Evolutionary conservation across 495 filamentous ascomycete genomes (phyloP).

Genomic region (Annulohypoxylon nitens): DNA sequence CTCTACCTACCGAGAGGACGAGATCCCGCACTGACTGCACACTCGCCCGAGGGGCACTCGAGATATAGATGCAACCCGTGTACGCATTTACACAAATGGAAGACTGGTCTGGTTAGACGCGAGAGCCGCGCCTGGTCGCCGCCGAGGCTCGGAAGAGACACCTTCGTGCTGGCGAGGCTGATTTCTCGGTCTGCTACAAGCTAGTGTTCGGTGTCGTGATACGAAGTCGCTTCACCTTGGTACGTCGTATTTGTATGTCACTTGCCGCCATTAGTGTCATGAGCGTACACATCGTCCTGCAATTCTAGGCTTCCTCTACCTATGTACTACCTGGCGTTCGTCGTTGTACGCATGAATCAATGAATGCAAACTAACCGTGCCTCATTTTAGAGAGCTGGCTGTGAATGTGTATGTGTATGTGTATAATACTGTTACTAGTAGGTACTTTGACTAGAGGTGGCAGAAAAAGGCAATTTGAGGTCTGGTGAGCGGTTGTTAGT

Average conservation of each 20-base stretch:
- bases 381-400: background rate
- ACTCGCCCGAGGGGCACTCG: conserved; percentile 20
- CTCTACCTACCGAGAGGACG: conserved; percentile 12
- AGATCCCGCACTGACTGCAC: conserved; percentile 6
- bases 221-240: background rate
- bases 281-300: background rate
- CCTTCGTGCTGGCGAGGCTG: conserved; percentile 3
- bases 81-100: background rate
- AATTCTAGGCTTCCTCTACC: background rate
- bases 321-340: background rate
- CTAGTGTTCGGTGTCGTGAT: background rate
- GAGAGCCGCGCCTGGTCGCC: conserved; percentile 30
- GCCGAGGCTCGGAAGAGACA: conserved; percentile 20
- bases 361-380: background rate
- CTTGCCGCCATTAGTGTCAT: background rate
- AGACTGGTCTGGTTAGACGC: background rate
- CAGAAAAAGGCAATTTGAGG: background rate
- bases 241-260: background rate
- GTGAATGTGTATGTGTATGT: background rate
- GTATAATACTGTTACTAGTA: background rate
- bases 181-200: background rate
- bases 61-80: background rate
- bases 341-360: background rate
- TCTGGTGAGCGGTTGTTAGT: background rate
- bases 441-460: background rate